Evolutionary conservation across 2,329 filamentous ascomycete species (phyloP), one percentile per base, ranked within the genome.

Genomic region (Cladobotryum mycophilum): DNA sequence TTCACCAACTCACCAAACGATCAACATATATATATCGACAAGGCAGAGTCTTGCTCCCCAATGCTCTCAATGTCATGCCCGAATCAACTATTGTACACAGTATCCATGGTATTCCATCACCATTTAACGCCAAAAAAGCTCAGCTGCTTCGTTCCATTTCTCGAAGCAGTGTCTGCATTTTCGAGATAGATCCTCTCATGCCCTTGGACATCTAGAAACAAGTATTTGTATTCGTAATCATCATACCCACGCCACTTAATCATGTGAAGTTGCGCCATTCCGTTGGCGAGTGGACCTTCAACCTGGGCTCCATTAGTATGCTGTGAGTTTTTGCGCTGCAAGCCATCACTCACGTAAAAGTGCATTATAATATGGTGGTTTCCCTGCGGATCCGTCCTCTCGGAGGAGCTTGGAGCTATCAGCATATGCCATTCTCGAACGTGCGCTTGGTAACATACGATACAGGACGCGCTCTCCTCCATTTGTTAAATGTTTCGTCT

Each of bases 361-460:
- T 89, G 84, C 79, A 96, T 89, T 56, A 82, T 72, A 55, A 96
- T 67, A 66, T 96, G 90, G 55, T 95, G 85, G 17, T 83, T 84
- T 4, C 91, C 91, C 54, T 82, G 76, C 11, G 77, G 72, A 63
- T 96, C 91, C 6, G 79, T 89, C 54, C 81, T 81, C 18, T 81
- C 72, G 0, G 78, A 82, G 1, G 85, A 86, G 4, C 84, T 87
- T 13, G 33, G 2, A 41, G n/a, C 37, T 25, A 46, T 71, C 45
- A 70, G 71, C 47, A 14, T 41, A 18, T 34, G 33, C 20, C 30
- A n/a, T 17, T 17, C 34, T 33, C 15, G 4, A 30, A 17, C 1
- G 2, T 4, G 15, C 40, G 7, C 5, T 15, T 7, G 6, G 50
- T 7, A 12, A 53, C 61, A 45, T 73, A 85, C 79, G 80, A 72